Percentiles rank a stretch among this genome's conserved stretches.
phyloP scores from a whole-genome alignment of 2,329 filamentous ascomycete species.

The Arthrinium phaeospermum region DNA sequence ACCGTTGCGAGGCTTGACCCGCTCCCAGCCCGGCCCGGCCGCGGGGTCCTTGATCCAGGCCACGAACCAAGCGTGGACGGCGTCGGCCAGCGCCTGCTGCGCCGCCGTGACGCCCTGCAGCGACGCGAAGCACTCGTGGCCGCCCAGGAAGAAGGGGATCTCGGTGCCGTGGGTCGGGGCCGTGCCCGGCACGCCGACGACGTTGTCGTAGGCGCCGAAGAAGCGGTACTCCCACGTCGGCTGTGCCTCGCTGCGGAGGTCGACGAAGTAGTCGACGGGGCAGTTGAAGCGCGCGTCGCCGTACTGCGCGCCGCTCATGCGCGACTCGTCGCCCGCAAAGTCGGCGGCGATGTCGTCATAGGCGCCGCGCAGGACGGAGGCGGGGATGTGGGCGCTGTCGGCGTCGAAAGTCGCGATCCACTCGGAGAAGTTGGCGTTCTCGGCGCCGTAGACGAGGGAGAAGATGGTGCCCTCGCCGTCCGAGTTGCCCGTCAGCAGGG shows the following conservation, averaged over 20 bases:
- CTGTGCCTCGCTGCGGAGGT: conserved; percentile 44
- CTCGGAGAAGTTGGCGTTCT: conserved; percentile 38
- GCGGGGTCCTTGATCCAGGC: conserved; percentile 50
- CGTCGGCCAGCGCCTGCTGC: conserved; percentile 48
- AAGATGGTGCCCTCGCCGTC: conserved; percentile 45
- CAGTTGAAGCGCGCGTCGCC: conserved; percentile 55
- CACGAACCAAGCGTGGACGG: conserved; percentile 49
- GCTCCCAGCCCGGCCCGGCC: conserved; percentile 48
- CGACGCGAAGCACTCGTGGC: conserved; percentile 47
- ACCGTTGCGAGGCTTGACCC: conserved; percentile 37
- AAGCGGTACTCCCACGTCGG: conserved; percentile 51
- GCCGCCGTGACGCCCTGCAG: conserved; percentile 41
- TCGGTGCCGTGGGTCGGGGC: conserved; percentile 47
- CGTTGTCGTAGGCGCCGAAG: conserved; percentile 48
- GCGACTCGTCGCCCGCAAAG: conserved; percentile 43
- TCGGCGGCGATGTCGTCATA: conserved; percentile 45
- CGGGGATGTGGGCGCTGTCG: conserved; percentile 45
- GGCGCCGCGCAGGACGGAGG: conserved; percentile 37
- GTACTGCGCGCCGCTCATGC: conserved; percentile 49
- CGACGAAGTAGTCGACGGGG: conserved; percentile 44
- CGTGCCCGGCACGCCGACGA: conserved; percentile 41
- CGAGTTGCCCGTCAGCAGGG: conserved; percentile 43
- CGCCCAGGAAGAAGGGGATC: conserved; percentile 52
- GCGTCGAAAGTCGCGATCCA: conserved; percentile 45
- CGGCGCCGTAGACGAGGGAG: conserved; percentile 40